Evolutionary conservation across 2,329 filamentous ascomycete genomes (phyloP).

Genomic region (Fusarium nygamai): DNA sequence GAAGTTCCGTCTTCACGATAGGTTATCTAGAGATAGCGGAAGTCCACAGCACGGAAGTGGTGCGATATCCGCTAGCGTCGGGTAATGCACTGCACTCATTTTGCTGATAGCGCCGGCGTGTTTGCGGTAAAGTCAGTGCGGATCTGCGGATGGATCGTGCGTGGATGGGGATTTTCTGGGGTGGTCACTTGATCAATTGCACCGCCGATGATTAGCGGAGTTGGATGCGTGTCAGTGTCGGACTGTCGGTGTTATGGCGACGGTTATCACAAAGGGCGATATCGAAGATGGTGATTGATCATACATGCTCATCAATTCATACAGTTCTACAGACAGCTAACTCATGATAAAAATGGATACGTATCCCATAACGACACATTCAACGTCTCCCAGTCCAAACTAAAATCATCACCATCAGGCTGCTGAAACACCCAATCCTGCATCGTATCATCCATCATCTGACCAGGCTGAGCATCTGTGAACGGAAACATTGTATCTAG

Average conservation of each 20-base stretch:
- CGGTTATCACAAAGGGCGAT: not conserved
- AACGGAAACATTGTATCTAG: not conserved
- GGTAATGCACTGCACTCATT: constrained; percentile 25
- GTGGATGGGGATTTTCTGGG: not conserved
- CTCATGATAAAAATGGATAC: constrained; percentile 36
- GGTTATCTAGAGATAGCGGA: constrained; percentile 15
- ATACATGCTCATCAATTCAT: not conserved
- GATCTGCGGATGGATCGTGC: not conserved
- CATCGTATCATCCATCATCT: constrained; percentile 7
- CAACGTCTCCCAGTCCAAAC: constrained; percentile 39
- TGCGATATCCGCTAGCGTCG: constrained; percentile 32
- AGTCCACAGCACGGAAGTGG: not conserved
- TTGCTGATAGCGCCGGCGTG: not conserved
- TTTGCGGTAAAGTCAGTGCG: not conserved
- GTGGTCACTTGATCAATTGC: not conserved
- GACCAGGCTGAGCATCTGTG: not conserved
- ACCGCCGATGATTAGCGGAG: not conserved
- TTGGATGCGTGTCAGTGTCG: not conserved
- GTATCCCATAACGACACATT: constrained; percentile 42
- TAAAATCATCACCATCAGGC: constrained; percentile 29
- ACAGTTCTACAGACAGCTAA: not conserved
- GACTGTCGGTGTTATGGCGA: not conserved
- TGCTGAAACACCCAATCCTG: constrained; percentile 29
- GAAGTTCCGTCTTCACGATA: constrained; percentile 15
- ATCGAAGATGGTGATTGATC: not conserved